Percentiles rank a stretch among this genome's conserved stretches.
Conservation (phyloP, 331 rosid species). For the Telfairia occidentalis region DNA sequence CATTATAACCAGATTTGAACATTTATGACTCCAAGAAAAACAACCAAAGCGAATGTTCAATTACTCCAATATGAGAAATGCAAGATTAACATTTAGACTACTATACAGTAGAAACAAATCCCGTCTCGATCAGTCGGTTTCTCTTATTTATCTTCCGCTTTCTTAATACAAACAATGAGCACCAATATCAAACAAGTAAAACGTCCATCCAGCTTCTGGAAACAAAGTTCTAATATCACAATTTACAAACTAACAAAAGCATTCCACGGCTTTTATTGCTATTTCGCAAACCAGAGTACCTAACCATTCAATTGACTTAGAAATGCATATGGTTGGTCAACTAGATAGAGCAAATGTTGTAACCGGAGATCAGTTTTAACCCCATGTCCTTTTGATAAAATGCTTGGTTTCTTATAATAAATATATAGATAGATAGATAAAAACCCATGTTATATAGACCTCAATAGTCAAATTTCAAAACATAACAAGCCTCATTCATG, state of each 20-base stretch:
- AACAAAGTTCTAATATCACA: not conserved
- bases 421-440: no score
- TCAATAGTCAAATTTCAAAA: not conserved
- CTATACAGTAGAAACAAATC: not conserved
- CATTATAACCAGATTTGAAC: not conserved
- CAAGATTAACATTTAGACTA: not conserved
- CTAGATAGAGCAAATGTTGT: not conserved
- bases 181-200: not conserved
- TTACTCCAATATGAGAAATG: not conserved
- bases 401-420: no score
- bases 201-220: not conserved
- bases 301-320: no score
- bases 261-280: not conserved
- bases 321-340: not conserved
- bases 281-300: no score
- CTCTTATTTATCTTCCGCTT: no score
- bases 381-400: no score
- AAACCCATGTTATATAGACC: no score
- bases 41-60: not conserved
- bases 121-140: not conserved
- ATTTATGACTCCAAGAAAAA: no score
- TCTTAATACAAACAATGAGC: no score
- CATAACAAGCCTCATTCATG: not conserved
- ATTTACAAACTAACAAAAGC: not conserved
- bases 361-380: not conserved